Evolutionary conservation across 352 stramenopile genomes (phyloP), one percentile per base, ranked within the genome.

Genomic region (Phytopythium litorale): DNA sequence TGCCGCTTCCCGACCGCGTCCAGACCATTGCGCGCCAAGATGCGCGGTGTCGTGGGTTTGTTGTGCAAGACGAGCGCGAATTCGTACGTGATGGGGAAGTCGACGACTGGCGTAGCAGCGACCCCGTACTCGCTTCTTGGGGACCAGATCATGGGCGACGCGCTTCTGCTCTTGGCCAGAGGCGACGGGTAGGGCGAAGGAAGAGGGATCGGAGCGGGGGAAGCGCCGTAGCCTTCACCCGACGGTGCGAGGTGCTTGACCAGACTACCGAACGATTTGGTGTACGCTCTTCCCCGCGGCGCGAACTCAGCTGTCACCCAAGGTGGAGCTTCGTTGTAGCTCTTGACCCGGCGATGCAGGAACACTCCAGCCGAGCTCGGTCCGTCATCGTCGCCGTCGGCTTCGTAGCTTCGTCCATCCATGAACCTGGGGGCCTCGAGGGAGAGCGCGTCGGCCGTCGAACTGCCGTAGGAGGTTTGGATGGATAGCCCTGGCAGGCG

Each of bases 11-110:
- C 84, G 0, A 87, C 73, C 0, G 79, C 79, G 32, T 93, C 86
- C 2, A 94, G 70, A 23, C 86, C 86, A 30, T 91, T 90, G 25
- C 81, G 73, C 21, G 81, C 86, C 19, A 94, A 58, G 59, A 90
- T 88, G 8, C 84, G 78, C 4, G 83, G 78, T 13, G 84, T 90
- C 28, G 80, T 92, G 15, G 84, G 84, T 32, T 90, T 92, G 62
- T 94, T 92, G 68, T 91, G 83, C 40, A 94, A 64, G 18, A 94
- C 86, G 19, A 94, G 69, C 15, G 86, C 86, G 57, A 93, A 94
- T 58, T 94, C 84, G 64, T 93, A 94, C 67, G 87, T 88, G 64
- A 92, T 88, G 48, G 70, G 82, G 56, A 80, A 88, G 56, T 89
- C 83, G 5, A 72, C 62, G 4, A 75, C 62, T 3, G 62, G 49